phyloP scores from a whole-genome alignment of 352 stramenopile species.

The Globisporangium sylvaticum region DNA sequence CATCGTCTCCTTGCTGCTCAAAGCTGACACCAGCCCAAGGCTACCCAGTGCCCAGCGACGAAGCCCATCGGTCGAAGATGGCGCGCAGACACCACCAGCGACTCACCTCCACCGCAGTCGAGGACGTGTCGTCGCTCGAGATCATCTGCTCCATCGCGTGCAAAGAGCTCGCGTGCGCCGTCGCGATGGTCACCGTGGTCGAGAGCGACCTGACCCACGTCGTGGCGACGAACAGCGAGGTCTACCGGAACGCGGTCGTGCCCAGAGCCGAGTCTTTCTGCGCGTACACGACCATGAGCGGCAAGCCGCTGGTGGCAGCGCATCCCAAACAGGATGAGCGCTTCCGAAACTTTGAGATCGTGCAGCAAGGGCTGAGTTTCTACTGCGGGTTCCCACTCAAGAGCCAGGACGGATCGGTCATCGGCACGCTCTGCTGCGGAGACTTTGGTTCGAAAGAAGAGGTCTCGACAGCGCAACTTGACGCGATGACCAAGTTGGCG shows the following conservation, averaged over 20 bases:
- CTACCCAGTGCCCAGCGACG: constrained; percentile 5
- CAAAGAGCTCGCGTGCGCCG: constrained; percentile 11
- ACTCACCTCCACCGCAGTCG: not conserved
- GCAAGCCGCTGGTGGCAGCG: constrained; percentile 9
- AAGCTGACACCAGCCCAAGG: too few relatives aligned
- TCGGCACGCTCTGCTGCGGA: constrained; percentile 21
- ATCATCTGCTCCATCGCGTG: constrained; percentile 22
- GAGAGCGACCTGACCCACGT: constrained; percentile 10
- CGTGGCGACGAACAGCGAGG: constrained; percentile 14
- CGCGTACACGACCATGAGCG: constrained; percentile 14
- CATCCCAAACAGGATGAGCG: constrained; percentile 12
- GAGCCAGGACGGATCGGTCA: constrained; percentile 4
- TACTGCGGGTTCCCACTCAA: constrained; percentile 22
- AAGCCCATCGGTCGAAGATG: constrained; percentile 18
- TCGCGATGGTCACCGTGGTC: constrained; percentile 21
- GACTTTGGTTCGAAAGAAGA: constrained; percentile 2
- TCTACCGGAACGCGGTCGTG: constrained; percentile 5
- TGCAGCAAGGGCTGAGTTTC: constrained; percentile 11
- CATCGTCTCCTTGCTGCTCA: not conserved
- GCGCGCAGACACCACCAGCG: constrained; percentile 8
- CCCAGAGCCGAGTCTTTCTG: constrained; percentile 15
- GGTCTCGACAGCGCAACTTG: constrained; percentile 9
- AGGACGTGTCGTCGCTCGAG: constrained; percentile 20
- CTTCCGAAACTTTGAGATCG: constrained; percentile 15
- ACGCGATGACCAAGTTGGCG: constrained; percentile 16